phyloP scores from a whole-genome alignment of 2,329 filamentous ascomycete species.

The Ascomycota sp. region DNA sequence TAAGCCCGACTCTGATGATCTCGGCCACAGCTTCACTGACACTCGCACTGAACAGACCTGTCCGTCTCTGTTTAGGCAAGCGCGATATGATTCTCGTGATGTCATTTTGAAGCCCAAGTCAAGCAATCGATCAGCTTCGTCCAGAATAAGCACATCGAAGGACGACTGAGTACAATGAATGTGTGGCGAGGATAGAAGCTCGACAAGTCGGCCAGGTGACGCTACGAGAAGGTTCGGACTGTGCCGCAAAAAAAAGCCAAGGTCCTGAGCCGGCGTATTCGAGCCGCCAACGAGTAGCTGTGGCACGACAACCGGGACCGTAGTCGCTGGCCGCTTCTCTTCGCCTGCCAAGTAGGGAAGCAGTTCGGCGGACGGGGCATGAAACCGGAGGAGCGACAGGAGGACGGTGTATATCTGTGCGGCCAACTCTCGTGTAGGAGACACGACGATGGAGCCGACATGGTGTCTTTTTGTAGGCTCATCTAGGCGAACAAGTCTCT shows the following conservation, averaged over 20 bases:
- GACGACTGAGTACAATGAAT: constrained; percentile 75
- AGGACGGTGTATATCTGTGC: constrained; percentile 77
- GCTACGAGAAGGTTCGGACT: constrained; percentile 80
- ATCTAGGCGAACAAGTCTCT: constrained; percentile 60
- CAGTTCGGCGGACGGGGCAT: constrained; percentile 53
- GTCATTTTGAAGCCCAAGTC: constrained; percentile 90
- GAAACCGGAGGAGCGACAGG: constrained; percentile 58
- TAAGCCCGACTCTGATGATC: constrained; percentile 73
- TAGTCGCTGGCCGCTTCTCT: constrained; percentile 29
- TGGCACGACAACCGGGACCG: constrained; percentile 43
- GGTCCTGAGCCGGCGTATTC: constrained; percentile 61
- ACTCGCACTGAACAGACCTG: constrained; percentile 83
- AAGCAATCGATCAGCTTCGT: constrained; percentile 82
- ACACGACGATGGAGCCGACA: constrained; percentile 76
- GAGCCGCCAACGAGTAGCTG: constrained; percentile 76
- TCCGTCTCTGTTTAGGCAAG: constrained; percentile 81
- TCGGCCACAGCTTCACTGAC: constrained; percentile 91
- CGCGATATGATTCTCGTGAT: constrained; percentile 66
- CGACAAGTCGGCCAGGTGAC: constrained; percentile 75
- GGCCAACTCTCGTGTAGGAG: constrained; percentile 77
- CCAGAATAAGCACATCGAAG: constrained; percentile 80
- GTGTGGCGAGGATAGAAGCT: constrained; percentile 68
- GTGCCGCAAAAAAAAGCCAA: constrained; percentile 63
- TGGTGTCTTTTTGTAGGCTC: constrained; percentile 79
- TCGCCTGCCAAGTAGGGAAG: constrained; percentile 33